phyloP scores from a whole-genome alignment of 1,139 yeast species.

The Blastobotrys malaysiensis region DNA sequence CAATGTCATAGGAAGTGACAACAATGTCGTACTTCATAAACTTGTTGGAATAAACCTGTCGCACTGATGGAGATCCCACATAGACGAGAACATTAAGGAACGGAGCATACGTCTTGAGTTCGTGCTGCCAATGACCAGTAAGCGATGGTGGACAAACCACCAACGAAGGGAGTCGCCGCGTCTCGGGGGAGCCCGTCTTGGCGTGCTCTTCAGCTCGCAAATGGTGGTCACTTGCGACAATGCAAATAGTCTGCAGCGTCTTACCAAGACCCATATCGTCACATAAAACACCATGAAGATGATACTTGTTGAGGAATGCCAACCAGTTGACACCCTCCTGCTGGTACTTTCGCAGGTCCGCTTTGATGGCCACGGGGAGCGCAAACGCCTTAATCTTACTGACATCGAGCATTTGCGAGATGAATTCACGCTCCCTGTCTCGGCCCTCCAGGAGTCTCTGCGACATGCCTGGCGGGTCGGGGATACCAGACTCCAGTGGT shows the following conservation, averaged over 20 bases:
- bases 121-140: conserved; percentile 99
- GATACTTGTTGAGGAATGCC: conserved; percentile 90
- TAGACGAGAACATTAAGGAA: conserved; percentile 76
- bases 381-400: conserved; percentile 81
- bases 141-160: conserved; percentile 95
- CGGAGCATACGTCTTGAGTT: conserved; percentile 84
- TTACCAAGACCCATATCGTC: conserved; percentile 99
- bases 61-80: conserved; percentile 84
- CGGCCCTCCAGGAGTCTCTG: conserved; percentile 77
- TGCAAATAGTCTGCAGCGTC: conserved; percentile 94
- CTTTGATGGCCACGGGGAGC: conserved; percentile 86
- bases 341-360: conserved; percentile 90
- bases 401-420: conserved; percentile 98
- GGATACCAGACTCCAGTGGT: conserved; percentile 95
- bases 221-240: conserved; percentile 93
- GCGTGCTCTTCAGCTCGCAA: conserved; percentile 65
- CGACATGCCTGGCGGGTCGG: conserved; percentile 94
- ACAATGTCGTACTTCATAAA: conserved; percentile 69
- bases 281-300: conserved; percentile 92
- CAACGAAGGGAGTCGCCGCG: conserved; percentile 72
- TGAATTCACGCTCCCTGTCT: conserved; percentile 89
- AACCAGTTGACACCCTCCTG: conserved; percentile 99
- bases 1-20: conserved; percentile 93
- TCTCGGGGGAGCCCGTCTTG: conserved; percentile 57
- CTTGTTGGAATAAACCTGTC: conserved; percentile 51